Base-by-base conservation (phyloP, 2,329 filamentous ascomycete species). In the Trichoderma simmonsii region DNA sequence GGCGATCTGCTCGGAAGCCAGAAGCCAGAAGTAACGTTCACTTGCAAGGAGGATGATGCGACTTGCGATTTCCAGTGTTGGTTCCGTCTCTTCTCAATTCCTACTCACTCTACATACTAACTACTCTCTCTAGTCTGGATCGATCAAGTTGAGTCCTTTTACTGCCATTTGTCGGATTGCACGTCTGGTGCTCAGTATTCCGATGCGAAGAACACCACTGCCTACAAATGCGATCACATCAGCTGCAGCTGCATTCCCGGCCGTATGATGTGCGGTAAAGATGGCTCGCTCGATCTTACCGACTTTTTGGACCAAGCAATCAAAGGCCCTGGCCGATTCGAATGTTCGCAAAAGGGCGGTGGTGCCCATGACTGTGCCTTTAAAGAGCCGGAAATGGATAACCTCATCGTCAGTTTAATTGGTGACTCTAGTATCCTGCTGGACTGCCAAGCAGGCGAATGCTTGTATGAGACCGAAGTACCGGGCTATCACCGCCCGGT, bases 51-150 rank as follows among this genome's bases (percentile, higher is more conserved):
- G 43, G 89, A 92, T 66, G 86, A 90, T 5, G 86, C 88, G 24
- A 90, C 92, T 24, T 99, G 96, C 79, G 96, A 97, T 80, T 99
- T 99, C 77, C 96, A 99, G 82, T 99, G 93, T 94, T 84, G 77
- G 91, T 76, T 61, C 5, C 18, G 24, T 30, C 43, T 9, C 24
- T 24, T 18, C 36, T 18, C 56, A 26, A 28, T 12, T 21, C 26
- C 54, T 26, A 12, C 14, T 15, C 43, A 3, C 32, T 48, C 3
- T 24, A 12, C 12, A 66, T 69, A 70, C 75, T 76, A 30, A 76
- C 67, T 15, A 30, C 7, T 26, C 39, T 24, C 30, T 59, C 11
- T 76, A 95, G 92, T 99, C 83, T 99, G 96, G 95, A 94, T 99
- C 62, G 95, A 97, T 77, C 89, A 95, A 76, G 86, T 89, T 74